Evolutionary conservation across 805 yeast genomes (phyloP), one percentile per base, ranked within the genome.

Genomic region (Pichia scutulata): DNA sequence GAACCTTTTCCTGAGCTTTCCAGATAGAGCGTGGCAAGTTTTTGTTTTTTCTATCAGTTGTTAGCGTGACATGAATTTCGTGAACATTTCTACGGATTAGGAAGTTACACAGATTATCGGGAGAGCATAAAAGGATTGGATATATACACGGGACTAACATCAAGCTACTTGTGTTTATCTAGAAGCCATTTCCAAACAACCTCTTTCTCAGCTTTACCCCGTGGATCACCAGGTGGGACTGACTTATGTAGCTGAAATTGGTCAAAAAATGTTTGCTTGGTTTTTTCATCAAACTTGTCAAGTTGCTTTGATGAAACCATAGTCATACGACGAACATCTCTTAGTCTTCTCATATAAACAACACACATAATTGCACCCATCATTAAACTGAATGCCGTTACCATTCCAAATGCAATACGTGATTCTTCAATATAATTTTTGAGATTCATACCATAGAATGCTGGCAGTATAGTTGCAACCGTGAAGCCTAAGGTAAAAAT

Each of bases 401-500:
- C 82, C 1, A 73, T 69, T 0, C 75, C 80, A 65, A 86, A 86
- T 0, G 93, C 93, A 40, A 67, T 60, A 36, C 70, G 60, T 0
- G 86, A 78, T 5, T 84, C 87, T 63, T 86, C 95, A 6, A 86
- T 79, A 60, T 81, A 86, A 59, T 86, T 86, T 55, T 83, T 83
- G 59, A 86, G 69, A 60, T 86, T 86, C 95, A 86, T 86, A 33
- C 96, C 96, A 60, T 87, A 90, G 58, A 89, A 82, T 8, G 95
- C 95, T 2, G 97, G 96, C 1, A 88, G 59, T 21, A 87, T 69
- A 1, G 96, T 84, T 1, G 95, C 96, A 22, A 87, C 84, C 0
- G 96, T 86, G 60, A 87, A 78, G 0, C 96, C 95, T 36, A 90
- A 66, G 0, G 97, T 88, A 55, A 86, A 87, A 24, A 90, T 84